Base-by-base conservation (phyloP, 306 rosid genomes). In the Medicago ruthenica region DNA sequence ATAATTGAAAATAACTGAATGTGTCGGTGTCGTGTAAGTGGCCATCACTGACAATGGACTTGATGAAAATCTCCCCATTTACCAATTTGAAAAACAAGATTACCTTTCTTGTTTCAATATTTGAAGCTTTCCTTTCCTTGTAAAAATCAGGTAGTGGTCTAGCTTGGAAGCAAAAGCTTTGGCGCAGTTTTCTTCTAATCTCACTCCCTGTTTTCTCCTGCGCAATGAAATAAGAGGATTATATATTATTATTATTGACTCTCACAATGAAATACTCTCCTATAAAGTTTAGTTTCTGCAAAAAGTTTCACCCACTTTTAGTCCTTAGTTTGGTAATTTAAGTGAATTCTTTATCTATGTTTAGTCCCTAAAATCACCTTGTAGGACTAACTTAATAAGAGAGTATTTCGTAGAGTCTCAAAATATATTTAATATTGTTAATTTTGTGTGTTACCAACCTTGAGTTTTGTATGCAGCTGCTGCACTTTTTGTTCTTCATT, bases 121-220 rank as follows among this genome's bases (percentile, higher is more conserved):
- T 74, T 42, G 83, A 84, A 44, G 80, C 67, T 89, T 88, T 89
- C 76, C 91, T 85, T 84, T 89, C 92, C 76, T 82, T 86, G 31
- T 95, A 95, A 77, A 95, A 95, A n/a, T 85, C 87, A 22, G 99
- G 97, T 44, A 95, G 80, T 36, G 99, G 99, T 85, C 96, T 87
- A 36, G 99, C 99, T 88, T 90, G 91, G 86, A 90, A 95, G 91
- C 97, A 95, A 80, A 90, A 80, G 86, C 81, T 88, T 83, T 91
- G 91, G 11, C 92, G 85, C 39, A 86, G 84, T 84, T 89, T 95
- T 73, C 88, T 87, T 73, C 87, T 87, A 21, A 87, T 84, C 82
- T 90, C 97, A 42, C 80, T 79, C 58, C 86, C 93, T 65, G 90
- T 82, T 84, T 89, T 92, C 69, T 86, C 97, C 98, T 95, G 88